phyloP scores from a whole-genome alignment of 192 early-diverging fungal species.

The Backusella psychrophila region DNA sequence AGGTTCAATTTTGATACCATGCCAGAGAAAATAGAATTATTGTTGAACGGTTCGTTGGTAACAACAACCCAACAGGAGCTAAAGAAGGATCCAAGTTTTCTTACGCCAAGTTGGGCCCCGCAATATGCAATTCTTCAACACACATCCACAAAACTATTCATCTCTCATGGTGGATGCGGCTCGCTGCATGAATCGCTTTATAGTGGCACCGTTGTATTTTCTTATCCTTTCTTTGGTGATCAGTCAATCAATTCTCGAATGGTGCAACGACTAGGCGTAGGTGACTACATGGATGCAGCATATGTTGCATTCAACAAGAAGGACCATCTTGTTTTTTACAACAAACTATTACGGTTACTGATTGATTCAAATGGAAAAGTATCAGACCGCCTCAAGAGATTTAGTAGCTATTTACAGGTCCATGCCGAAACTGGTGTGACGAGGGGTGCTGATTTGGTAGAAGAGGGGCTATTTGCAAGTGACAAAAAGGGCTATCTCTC shows the following conservation, averaged over 20 bases:
- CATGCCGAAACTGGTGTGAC: not conserved
- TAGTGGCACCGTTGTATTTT: constrained; percentile 13
- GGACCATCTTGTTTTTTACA: not conserved
- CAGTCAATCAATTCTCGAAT: constrained; percentile 13
- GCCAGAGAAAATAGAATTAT: not conserved
- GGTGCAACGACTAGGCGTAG: not conserved
- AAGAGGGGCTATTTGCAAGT: constrained; percentile 15
- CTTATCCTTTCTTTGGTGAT: constrained; percentile 29
- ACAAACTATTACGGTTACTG: not conserved
- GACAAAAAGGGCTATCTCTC: not conserved
- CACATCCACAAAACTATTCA: constrained; percentile 15
- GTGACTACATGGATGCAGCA: not conserved
- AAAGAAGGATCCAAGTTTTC: not conserved
- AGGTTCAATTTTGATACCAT: not conserved
- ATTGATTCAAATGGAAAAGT: not conserved
- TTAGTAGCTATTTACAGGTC: constrained; percentile 8
- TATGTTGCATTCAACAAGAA: not conserved
- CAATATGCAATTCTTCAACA: constrained; percentile 34
- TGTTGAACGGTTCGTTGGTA: not conserved
- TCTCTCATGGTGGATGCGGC: constrained; percentile 24
- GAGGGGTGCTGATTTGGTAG: constrained; percentile 19
- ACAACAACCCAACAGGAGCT: not conserved
- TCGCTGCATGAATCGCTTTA: constrained; percentile 33
- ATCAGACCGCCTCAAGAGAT: not conserved
- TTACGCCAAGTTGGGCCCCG: constrained; percentile 8